Percentiles rank a stretch among this genome's conserved stretches.
phyloP scores from a whole-genome alignment of 179 eudicot genomes.

The Corrigiola litoralis region DNA sequence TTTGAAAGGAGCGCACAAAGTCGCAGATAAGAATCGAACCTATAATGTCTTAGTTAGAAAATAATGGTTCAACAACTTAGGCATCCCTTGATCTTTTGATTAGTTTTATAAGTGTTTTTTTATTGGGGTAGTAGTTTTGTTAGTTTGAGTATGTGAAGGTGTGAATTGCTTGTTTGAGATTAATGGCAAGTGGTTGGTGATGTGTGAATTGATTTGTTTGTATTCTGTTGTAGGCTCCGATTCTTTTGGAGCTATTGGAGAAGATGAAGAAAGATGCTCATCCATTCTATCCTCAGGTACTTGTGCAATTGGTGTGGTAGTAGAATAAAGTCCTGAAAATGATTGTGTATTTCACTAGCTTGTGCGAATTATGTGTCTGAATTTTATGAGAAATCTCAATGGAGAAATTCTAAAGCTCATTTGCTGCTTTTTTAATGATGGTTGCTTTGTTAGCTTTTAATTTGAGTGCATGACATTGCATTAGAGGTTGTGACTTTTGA shows the following conservation, averaged over 20 bases:
- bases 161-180: slow-evolving; percentile 1
- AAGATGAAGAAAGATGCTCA: slow-evolving; percentile 63
- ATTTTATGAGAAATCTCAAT: too few species aligned
- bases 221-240: slow-evolving; percentile 51
- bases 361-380: too few species aligned
- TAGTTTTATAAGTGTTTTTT: too few species aligned
- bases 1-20: too few species aligned
- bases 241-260: slow-evolving; percentile 64
- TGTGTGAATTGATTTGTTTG: slow-evolving; percentile 7
- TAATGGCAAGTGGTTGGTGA: neutral
- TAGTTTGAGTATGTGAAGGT: neutral
- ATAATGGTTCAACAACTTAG: too few species aligned
- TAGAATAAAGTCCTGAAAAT: too few species aligned
- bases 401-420: neutral
- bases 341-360: neutral
- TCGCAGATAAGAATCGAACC: too few species aligned
- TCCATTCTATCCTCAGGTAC: slow-evolving; percentile 87
- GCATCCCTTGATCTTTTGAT: too few species aligned
- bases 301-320: slow-evolving; percentile 7
- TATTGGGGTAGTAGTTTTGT: neutral
- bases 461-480: too few species aligned
- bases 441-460: neutral
- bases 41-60: too few species aligned
- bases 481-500: too few species aligned
- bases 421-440: neutral